These are phyloP conservation scores for Umbilicaria muhlenbergii DNA, from an alignment of 495 filamentous ascomycete genomes.

Conservation along the genomic window DNA sequence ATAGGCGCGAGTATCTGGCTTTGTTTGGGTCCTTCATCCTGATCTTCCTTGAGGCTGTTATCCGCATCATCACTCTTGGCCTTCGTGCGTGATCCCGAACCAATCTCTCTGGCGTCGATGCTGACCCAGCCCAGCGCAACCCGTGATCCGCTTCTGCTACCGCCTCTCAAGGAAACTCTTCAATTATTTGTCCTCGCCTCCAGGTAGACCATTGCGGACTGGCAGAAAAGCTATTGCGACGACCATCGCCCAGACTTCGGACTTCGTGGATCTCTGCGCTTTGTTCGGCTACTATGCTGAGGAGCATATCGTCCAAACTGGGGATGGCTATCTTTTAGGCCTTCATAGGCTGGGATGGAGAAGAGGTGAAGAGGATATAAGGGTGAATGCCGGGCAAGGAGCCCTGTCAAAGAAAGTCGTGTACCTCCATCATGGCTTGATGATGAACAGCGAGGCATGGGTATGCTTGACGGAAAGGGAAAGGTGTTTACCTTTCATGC, in stretches of 20 bases:
- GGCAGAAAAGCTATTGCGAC: constrained; percentile 25
- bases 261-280: constrained; percentile 84
- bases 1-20: constrained; percentile 68
- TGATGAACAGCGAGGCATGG: constrained; percentile 99
- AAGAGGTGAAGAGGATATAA: constrained; percentile 58
- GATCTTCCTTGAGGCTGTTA: constrained; percentile 61
- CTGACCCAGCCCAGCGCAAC: constrained; percentile 38
- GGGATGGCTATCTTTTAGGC: constrained; percentile 85
- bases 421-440: constrained; percentile 87
- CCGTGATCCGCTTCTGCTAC: constrained; percentile 73
- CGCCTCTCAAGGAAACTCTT: constrained; percentile 65
- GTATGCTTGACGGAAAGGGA: constrained; percentile 79
- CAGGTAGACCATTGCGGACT: constrained; percentile 43
- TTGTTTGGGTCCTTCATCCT: constrained; percentile 70
- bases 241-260: constrained; percentile 53
- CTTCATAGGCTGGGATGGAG: constrained; percentile 74
- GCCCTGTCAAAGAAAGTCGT: constrained; percentile 71
- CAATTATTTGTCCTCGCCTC: constrained; percentile 59
- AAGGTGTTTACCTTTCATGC: constrained; percentile 69
- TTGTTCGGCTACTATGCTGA: constrained; percentile 83
- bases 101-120: constrained; percentile 1
- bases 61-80: constrained; percentile 78
- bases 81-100: constrained; percentile 44
- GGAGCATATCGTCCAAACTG: constrained; percentile 89
- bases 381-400: constrained; percentile 56